These are phyloP conservation scores for Macrolepiota dolichaula DNA, from an alignment of 768 basidiomycete species.

Conservation along the genomic window DNA sequence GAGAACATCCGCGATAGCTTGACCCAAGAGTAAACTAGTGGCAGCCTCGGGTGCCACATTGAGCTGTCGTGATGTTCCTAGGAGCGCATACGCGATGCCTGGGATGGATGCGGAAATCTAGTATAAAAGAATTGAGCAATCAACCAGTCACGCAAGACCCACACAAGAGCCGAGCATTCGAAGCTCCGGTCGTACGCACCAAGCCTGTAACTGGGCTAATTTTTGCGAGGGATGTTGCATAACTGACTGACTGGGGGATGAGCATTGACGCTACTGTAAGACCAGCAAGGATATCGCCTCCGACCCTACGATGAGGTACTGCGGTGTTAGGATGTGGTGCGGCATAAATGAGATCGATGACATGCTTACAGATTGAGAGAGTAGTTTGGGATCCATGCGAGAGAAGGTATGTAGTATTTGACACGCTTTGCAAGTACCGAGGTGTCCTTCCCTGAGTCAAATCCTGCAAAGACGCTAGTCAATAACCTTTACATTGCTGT, in stretches of 20 bases:
- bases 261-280: constrained; percentile 82
- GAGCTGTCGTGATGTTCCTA: constrained; percentile 80
- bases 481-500: neutral
- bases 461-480: neutral
- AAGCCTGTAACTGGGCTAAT: constrained; percentile 83
- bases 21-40: constrained; percentile 81
- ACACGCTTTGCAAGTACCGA: constrained; percentile 44
- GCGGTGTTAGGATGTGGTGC: neutral
- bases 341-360: neutral
- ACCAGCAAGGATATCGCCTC: constrained; percentile 75
- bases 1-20: constrained; percentile 72
- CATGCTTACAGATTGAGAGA: constrained; percentile 57
- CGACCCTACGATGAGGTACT: constrained; percentile 23
- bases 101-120: constrained; percentile 87
- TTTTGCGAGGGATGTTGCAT: constrained; percentile 84
- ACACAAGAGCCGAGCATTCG: too few species aligned
- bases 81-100: constrained; percentile 83
- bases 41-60: constrained; percentile 90
- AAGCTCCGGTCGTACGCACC: constrained; percentile 38
- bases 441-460: constrained; percentile 17
- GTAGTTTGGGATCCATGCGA: constrained; percentile 79
- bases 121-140: neutral
- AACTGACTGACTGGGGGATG: constrained; percentile 87
- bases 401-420: constrained; percentile 76
- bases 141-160: neutral